These are phyloP conservation scores for Claviceps maximensis DNA, from an alignment of 2,329 filamentous ascomycete species.

Conservation along the genomic window DNA sequence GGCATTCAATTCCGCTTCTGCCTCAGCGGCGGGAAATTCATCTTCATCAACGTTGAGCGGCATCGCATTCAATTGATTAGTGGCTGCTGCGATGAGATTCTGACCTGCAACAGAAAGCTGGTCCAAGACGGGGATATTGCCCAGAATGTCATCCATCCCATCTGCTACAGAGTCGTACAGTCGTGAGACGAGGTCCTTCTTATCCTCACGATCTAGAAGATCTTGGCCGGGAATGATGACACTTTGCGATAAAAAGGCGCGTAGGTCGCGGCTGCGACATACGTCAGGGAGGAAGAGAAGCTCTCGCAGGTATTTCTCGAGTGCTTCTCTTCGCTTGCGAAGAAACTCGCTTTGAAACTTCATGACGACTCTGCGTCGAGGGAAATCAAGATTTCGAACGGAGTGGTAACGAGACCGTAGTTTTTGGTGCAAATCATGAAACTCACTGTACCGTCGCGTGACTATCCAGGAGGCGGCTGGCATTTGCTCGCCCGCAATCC, in stretches of 20 bases:
- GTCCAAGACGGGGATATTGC: constrained; percentile 89
- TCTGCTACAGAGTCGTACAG: constrained; percentile 96
- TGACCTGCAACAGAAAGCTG: constrained; percentile 88
- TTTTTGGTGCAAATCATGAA: constrained; percentile 86
- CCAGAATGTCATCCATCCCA: constrained; percentile 94
- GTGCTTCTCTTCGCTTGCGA: constrained; percentile 68
- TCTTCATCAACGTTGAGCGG: constrained; percentile 40
- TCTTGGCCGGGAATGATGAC: constrained; percentile 54
- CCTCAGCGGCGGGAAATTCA: constrained; percentile 50
- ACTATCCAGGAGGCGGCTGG: constrained; percentile 90
- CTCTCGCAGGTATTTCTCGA: constrained; percentile 75
- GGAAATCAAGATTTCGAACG: constrained; percentile 83
- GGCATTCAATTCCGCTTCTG: constrained; percentile 84
- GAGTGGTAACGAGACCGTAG: constrained; percentile 75
- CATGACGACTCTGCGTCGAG: constrained; percentile 82
- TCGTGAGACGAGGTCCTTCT: constrained; percentile 80
- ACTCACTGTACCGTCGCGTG: constrained; percentile 89
- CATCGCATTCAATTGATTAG: constrained; percentile 46
- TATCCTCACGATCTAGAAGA: constrained; percentile 45
- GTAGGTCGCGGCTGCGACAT: constrained; percentile 82
- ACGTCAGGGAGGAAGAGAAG: constrained; percentile 81
- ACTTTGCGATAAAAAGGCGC: constrained; percentile 83
- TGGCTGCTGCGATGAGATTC: constrained; percentile 70
- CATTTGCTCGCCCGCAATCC: constrained; percentile 89
- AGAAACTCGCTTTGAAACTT: constrained; percentile 94